Evolutionary conservation across 108 stramenopile genomes (phyloP), one percentile per base, ranked within the genome.

Genomic region (Seminavis robusta): DNA sequence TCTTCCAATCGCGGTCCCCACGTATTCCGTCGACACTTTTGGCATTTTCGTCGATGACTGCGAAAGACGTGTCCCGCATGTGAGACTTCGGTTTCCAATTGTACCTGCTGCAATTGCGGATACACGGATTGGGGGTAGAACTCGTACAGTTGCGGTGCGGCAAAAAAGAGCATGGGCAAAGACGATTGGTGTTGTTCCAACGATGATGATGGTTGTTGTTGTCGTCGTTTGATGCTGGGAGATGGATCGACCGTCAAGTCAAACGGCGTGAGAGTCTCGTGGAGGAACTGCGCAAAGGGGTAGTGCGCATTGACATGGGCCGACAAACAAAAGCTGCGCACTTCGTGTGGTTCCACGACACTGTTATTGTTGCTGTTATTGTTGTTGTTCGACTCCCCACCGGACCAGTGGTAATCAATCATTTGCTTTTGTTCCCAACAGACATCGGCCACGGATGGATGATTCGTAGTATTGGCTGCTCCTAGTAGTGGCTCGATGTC

Each of bases 1-100:
- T 77, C 68, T 56, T 86, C 84, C 16, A 56, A 43, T 8, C 79
- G 76, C 0, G 57, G 53, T 23, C 84, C 84, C 84, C 84, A 86
- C 1, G 46, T 30, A 27, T 55, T 65, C 19, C 67, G 53, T 42
- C 61, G 57, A 44, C 77, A 85, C 8, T 28, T n/a, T 0, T 16
- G 19, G 49, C 83, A 85, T 6, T 50, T 32, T 20, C 60, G 49
- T 67, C 77, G 62, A 37, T 37, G 59, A 3, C 78, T 80, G n/a
- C 79, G 73, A 51, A 67, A 80, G 7, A 36, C 45, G 34, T 63
- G 37, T 23, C 62, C 76, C 1, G 31, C 30, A 39, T 51, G 21
- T 1, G 79, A 80, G 9, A 52, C 9, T 46, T 78, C 73, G 9
- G 37, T 39, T 60, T 80, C 79, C 32, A 51, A 34, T 29, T 44